Evolutionary conservation across 208 protist genomes (phyloP), one percentile per base, ranked within the genome.

Genomic region (Leptomonas pyrrhocoris): DNA sequence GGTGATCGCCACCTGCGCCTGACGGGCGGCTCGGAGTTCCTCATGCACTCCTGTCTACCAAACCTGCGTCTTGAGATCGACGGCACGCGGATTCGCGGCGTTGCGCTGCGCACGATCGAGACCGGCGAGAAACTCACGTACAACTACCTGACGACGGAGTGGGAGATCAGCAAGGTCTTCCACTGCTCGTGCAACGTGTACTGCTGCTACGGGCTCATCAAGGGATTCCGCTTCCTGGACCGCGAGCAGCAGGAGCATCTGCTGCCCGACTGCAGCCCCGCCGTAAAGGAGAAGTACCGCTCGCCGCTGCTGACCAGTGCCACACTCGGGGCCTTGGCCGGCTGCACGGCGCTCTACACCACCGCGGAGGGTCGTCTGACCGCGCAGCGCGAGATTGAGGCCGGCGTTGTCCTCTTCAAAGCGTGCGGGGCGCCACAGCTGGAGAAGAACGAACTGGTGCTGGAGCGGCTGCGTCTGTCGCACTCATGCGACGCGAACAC

Each of bases 61-160:
- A 96, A 94, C 68, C 56, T 94, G 53, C 74, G 74, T 6, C 78
- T 96, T 30, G 87, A 93, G 66, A 86, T 96, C 59, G 67, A 81
- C 19, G 87, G 79, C 31, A 73, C 80, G n/a, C 62, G 38, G 40
- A 82, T 94, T 49, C 84, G 81, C 69, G 92, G 83, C 62, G 63
- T 93, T 21, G 87, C 92, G 21, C 73, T 92, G 6, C 92, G 92
- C 30, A 59, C 72, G 51, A 96, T 96, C 56, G 84, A 88, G 58
- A 67, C 68, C 21, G 81, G 83, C 25, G 92, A 96, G 73, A 68
- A 70, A 60, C 74, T 96, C 34, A 92, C 89, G 36, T 94, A 77
- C 83, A 94, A 96, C 73, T 96, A 94, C 73, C 79, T 96, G 36
- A 91, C 81, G 64, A 94, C 89, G 28, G 89, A 96, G 75, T 96